Conservation (phyloP, 2,329 filamentous ascomycete species). For the Neodidymelliopsis sp. region DNA sequence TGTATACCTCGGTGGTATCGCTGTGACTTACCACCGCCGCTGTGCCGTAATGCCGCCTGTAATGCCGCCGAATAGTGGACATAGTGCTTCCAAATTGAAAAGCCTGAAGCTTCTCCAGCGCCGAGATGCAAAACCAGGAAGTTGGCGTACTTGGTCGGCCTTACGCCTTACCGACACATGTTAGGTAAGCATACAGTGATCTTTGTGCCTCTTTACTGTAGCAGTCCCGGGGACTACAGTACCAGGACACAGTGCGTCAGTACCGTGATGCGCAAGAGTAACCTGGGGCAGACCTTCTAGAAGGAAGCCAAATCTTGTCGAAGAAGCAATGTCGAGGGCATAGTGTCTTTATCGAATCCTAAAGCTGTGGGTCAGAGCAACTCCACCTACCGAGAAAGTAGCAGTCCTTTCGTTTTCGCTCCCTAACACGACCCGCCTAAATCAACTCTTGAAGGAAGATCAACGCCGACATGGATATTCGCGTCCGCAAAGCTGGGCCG, state of each 20-base stretch:
- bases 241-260: too few relatives aligned
- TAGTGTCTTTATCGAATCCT: neutral
- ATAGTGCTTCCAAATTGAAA: neutral
- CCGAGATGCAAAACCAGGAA: neutral
- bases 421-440: neutral
- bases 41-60: neutral
- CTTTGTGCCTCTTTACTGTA: neutral
- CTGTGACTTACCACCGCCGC: neutral
- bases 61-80: neutral
- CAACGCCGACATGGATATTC: neutral
- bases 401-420: neutral
- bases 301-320: too few relatives aligned
- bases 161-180: neutral
- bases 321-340: too few relatives aligned
- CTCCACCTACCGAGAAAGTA: neutral
- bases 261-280: too few relatives aligned
- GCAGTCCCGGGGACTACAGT: neutral
- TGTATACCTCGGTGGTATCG: conserved; percentile 3
- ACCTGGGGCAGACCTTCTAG: too few relatives aligned
- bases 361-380: neutral
- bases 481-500: neutral
- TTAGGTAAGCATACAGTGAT: neutral
- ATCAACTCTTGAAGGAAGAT: conserved; percentile 4
- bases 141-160: neutral
- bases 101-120: conserved; percentile 3